These are phyloP conservation scores for Aspergillus nidulans DNA, from an alignment of 495 filamentous ascomycete genomes.

Conservation along the genomic window DNA sequence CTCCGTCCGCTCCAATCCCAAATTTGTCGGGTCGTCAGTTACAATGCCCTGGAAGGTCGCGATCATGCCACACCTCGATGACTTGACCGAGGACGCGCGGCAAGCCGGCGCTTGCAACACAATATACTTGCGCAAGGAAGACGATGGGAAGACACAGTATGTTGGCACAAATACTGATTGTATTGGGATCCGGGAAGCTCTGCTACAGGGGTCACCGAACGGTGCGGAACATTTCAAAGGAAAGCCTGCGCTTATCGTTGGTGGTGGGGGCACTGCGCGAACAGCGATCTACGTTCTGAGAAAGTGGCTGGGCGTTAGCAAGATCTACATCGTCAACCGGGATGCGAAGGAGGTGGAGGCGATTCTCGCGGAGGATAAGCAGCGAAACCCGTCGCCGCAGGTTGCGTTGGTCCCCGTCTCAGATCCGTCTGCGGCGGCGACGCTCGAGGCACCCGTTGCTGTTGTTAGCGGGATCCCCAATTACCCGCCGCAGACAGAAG, in stretches of 20 bases:
- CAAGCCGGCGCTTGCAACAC: constrained; percentile 73
- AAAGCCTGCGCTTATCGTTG: constrained; percentile 56
- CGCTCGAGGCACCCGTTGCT: constrained; percentile 52
- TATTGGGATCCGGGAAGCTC: constrained; percentile 65
- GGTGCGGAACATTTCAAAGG: constrained; percentile 40
- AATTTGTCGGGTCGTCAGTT: constrained; percentile 61
- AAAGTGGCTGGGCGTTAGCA: constrained; percentile 58
- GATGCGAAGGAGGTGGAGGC: constrained; percentile 57
- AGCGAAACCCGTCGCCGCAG: constrained; percentile 37
- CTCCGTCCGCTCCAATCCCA: constrained; percentile 42
- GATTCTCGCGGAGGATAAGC: constrained; percentile 50
- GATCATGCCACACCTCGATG: constrained; percentile 64
- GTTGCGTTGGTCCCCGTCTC: constrained; percentile 52
- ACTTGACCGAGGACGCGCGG: constrained; percentile 60
- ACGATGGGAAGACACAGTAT: constrained; percentile 38
- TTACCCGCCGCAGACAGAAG: constrained; percentile 56
- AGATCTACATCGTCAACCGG: constrained; percentile 69
- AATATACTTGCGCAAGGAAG: constrained; percentile 54
- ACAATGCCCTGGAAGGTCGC: constrained; percentile 75
- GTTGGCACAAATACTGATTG: constrained; percentile 75
- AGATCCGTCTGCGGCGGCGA: constrained; percentile 50
- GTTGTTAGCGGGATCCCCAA: constrained; percentile 68
- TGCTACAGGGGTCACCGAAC: constrained; percentile 52
- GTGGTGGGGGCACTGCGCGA: constrained; percentile 67
- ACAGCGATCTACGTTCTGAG: constrained; percentile 64